phyloP scores from a whole-genome alignment of 495 filamentous ascomycete species.

The Jackrogersella minutella region DNA sequence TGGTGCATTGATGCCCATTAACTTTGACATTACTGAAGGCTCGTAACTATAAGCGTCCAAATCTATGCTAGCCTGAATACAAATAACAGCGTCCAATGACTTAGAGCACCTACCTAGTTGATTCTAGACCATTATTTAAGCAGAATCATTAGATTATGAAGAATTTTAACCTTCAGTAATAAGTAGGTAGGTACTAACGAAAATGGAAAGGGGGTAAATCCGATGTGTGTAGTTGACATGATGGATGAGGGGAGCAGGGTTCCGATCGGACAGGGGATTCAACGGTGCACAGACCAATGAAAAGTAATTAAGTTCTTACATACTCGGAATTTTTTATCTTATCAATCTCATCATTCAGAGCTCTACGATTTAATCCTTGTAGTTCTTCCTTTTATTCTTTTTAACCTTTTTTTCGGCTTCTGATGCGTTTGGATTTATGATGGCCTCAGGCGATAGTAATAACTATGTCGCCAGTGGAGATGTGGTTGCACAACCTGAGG shows the following conservation, averaged over 20 bases:
- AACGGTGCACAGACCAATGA: constrained; percentile 3
- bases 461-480: constrained; percentile 7
- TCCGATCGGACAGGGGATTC: neutral
- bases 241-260: neutral
- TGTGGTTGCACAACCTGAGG: constrained; percentile 31
- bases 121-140: no score
- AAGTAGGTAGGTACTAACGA: no score
- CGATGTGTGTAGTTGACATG: neutral
- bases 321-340: constrained; percentile 27
- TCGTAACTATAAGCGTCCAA: no score
- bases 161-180: no score
- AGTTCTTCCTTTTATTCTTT: neutral
- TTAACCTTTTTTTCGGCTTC: neutral
- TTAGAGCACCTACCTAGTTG: no score
- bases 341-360: constrained; percentile 37
- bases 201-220: no score
- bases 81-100: no score
- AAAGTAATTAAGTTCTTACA: neutral
- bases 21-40: no score
- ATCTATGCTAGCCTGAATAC: no score
- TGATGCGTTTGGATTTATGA: constrained; percentile 7
- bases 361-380: constrained; percentile 14
- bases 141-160: no score
- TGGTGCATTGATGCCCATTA: no score
- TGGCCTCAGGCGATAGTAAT: constrained; percentile 27